phyloP scores from a whole-genome alignment of 148 eudicot genomes.

The Euryodendron excelsum region DNA sequence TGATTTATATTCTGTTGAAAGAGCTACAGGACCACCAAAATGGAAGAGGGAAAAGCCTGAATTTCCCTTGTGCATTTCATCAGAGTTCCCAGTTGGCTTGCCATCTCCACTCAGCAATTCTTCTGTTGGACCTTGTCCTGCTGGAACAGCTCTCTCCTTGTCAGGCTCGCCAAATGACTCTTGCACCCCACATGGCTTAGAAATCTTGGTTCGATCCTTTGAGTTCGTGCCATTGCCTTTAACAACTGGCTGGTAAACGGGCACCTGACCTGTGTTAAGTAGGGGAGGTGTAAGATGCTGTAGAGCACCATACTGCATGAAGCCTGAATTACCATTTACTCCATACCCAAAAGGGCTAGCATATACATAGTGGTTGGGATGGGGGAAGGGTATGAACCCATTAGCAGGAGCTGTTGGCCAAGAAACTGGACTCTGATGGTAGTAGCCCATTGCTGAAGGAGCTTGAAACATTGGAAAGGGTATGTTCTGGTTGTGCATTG shows the following conservation, averaged over 20 bases:
- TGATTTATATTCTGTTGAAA: constrained; percentile 40
- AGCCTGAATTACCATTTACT: constrained; percentile 49
- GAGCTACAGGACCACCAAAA: constrained; percentile 81
- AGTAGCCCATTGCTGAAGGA: constrained; percentile 64
- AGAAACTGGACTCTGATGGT: constrained; percentile 68
- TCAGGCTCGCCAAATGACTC: constrained; percentile 28
- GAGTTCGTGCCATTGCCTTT: constrained; percentile 41
- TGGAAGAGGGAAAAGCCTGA: constrained; percentile 86
- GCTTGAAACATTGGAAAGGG: constrained; percentile 69
- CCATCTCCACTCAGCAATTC: constrained; percentile 25
- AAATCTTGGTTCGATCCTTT: constrained; percentile 34
- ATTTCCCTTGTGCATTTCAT: constrained; percentile 30
- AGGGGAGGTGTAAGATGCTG: constrained; percentile 61
- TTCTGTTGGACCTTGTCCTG: constrained; percentile 22
- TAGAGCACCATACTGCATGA: constrained; percentile 67
- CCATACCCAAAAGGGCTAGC: constrained; percentile 61
- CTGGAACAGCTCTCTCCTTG: constrained; percentile 29
- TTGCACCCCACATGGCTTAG: constrained; percentile 25
- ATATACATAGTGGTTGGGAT: constrained; percentile 60
- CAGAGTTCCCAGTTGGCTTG: constrained; percentile 30
- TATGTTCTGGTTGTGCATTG: constrained; percentile 52
- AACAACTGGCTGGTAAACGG: constrained; percentile 62
- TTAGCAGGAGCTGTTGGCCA: constrained; percentile 73
- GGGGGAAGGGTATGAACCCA: constrained; percentile 62
- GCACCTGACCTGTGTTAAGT: constrained; percentile 47